A percentile compares a stretch with the other conserved stretches of the same genome.
phyloP scores from a whole-genome alignment of 2,329 filamentous ascomycete genomes.

The Penicillium decumbens region DNA sequence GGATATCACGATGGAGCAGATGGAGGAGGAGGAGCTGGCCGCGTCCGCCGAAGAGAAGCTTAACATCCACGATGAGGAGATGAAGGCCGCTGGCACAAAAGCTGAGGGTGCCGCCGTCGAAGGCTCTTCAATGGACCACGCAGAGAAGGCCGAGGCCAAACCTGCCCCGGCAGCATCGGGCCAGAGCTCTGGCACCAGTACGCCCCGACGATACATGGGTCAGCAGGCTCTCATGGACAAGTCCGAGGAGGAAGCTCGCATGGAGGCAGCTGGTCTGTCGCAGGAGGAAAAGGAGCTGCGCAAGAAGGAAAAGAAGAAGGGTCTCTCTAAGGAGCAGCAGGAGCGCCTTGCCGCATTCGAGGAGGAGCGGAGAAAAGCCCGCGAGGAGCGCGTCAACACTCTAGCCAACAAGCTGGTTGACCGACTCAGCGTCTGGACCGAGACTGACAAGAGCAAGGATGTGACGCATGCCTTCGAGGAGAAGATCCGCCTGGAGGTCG shows the following conservation, averaged over 20 bases:
- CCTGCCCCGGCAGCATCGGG: slow-evolving; percentile 16
- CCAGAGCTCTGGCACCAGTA: slow-evolving; percentile 41
- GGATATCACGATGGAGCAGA: slow-evolving; percentile 87
- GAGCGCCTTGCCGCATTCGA: slow-evolving; percentile 89
- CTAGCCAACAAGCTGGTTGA: slow-evolving; percentile 81
- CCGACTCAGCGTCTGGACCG: slow-evolving; percentile 89
- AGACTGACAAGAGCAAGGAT: slow-evolving; percentile 83
- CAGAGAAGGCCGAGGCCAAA: not conserved
- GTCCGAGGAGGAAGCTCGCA: slow-evolving; percentile 69
- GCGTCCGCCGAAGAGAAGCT: slow-evolving; percentile 50
- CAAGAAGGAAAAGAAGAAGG: slow-evolving; percentile 85
- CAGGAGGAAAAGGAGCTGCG: slow-evolving; percentile 71
- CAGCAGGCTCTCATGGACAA: slow-evolving; percentile 85
- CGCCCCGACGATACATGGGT: slow-evolving; percentile 58
- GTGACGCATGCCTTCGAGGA: slow-evolving; percentile 87
- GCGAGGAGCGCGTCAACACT: slow-evolving; percentile 83
- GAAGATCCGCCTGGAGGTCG: slow-evolving; percentile 90
- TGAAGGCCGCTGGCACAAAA: slow-evolving; percentile 38
- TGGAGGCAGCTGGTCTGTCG: slow-evolving; percentile 61
- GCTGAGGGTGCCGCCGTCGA: slow-evolving; percentile 52
- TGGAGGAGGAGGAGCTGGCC: slow-evolving; percentile 63
- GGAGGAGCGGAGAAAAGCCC: slow-evolving; percentile 72
- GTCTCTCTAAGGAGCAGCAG: slow-evolving; percentile 81
- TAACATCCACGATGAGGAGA: slow-evolving; percentile 44
- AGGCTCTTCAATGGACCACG: slow-evolving; percentile 36